phyloP scores from a whole-genome alignment of 2,329 filamentous ascomycete genomes.

The Remersonia thermophila region DNA sequence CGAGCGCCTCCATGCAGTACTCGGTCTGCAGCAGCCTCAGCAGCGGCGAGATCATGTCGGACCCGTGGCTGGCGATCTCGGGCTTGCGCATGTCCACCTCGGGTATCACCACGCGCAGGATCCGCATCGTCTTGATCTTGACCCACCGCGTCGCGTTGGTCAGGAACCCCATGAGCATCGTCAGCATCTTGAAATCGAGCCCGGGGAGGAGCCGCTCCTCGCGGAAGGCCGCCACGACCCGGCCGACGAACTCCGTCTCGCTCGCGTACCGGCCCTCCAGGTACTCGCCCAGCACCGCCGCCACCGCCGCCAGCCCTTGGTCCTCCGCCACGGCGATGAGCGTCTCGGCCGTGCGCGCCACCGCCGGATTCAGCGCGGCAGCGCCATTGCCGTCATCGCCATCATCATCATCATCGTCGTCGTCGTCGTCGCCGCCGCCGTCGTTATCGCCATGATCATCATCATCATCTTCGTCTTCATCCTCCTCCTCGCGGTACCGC shows the following conservation, averaged over 20 bases:
- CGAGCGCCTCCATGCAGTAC: constrained; percentile 81
- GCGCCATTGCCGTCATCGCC: too few relatives aligned
- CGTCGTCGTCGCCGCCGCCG: constrained; percentile 21
- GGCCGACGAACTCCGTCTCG: constrained; percentile 62
- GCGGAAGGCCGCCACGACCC: constrained; percentile 61
- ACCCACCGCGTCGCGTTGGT: constrained; percentile 86
- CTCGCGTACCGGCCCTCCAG: constrained; percentile 53
- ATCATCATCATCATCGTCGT: too few relatives aligned
- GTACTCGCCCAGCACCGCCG: constrained; percentile 57
- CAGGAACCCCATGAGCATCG: constrained; percentile 80
- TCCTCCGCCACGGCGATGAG: constrained; percentile 62
- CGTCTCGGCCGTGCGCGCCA: constrained; percentile 52
- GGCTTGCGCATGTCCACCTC: constrained; percentile 87
- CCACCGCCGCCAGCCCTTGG: constrained; percentile 56
- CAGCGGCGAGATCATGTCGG: constrained; percentile 87
- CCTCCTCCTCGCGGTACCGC: constrained; percentile 44
- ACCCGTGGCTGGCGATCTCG: constrained; percentile 80
- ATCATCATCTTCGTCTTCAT: too few relatives aligned
- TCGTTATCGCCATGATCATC: too few relatives aligned
- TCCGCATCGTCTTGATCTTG: constrained; percentile 83
- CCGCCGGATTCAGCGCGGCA: constrained; percentile 39
- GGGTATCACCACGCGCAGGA: constrained; percentile 73
- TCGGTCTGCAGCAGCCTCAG: constrained; percentile 83
- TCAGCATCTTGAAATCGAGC: constrained; percentile 72
- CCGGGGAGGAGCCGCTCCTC: constrained; percentile 63